phyloP scores from a whole-genome alignment of 192 early-diverging fungal genomes.

The Funneliformis mosseae region DNA sequence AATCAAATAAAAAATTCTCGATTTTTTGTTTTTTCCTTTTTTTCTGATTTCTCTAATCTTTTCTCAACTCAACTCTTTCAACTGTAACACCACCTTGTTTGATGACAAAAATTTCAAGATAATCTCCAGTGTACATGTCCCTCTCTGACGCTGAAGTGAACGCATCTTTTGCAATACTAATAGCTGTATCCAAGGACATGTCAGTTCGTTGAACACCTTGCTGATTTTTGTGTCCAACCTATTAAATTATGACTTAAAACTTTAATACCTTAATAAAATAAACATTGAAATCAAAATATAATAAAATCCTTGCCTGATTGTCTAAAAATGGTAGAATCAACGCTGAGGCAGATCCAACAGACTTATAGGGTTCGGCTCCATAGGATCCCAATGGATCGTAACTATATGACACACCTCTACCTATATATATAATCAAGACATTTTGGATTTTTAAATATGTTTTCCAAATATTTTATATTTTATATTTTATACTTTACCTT shows the following conservation, averaged over 20 bases:
- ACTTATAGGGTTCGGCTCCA: slow-evolving; percentile 73
- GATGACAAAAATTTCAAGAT: slow-evolving; percentile 89
- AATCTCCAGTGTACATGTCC: slow-evolving; percentile 98
- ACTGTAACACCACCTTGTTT: slow-evolving; percentile 75
- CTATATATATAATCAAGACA: slow-evolving; percentile 37
- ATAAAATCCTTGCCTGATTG: slow-evolving; percentile 66
- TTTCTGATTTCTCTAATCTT: slow-evolving; percentile 64
- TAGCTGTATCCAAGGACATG: slow-evolving; percentile 62
- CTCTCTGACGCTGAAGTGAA: slow-evolving; percentile 97
- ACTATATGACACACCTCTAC: slow-evolving; percentile 85
- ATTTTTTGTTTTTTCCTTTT: too few species aligned
- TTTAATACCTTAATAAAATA: background rate
- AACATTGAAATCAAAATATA: background rate
- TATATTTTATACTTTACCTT: slow-evolving; percentile 55
- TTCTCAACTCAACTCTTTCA: slow-evolving; percentile 81
- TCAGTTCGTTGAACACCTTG: slow-evolving; percentile 39
- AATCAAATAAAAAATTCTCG: background rate
- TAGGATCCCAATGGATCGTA: slow-evolving; percentile 95
- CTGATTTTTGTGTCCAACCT: slow-evolving; percentile 80
- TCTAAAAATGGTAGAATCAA: slow-evolving; percentile 98
- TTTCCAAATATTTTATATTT: background rate
- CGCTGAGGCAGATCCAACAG: slow-evolving; percentile 82
- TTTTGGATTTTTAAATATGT: too few species aligned
- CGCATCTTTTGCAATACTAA: slow-evolving; percentile 88
- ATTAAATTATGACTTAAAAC: too few species aligned